These are phyloP conservation scores for Arthroderma sp. DNA, from an alignment of 2,329 filamentous ascomycete genomes.

Conservation along the genomic window DNA sequence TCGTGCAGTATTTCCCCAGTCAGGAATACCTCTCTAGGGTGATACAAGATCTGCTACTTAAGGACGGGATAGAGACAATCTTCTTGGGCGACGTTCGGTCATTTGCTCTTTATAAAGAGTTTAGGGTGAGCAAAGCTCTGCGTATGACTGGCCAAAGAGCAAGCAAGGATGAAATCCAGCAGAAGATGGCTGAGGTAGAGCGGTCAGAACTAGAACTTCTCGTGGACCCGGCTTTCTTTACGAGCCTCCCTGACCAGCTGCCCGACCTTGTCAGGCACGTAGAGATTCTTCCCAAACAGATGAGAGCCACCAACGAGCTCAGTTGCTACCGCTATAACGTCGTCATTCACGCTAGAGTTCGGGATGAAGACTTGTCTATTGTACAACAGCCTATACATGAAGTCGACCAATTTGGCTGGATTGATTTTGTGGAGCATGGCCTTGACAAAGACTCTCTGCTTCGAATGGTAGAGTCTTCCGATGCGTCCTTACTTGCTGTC, in stretches of 20 bases:
- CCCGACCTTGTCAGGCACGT: constrained; percentile 3
- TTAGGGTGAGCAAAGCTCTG: background rate
- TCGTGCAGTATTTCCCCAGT: constrained; percentile 10
- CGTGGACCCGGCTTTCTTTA: constrained; percentile 7
- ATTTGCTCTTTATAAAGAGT: constrained; percentile 7
- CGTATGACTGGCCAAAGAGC: background rate
- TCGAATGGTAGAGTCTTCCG: background rate
- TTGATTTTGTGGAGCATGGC: background rate
- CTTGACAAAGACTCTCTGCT: background rate
- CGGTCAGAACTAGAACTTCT: constrained; percentile 5
- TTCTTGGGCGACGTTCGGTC: constrained; percentile 10
- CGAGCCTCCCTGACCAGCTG: background rate
- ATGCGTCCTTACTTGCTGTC: background rate
- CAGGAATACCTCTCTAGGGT: background rate
- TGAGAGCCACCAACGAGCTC: constrained; percentile 9
- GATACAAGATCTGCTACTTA: background rate
- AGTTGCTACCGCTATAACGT: constrained; percentile 9
- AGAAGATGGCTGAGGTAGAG: constrained; percentile 2
- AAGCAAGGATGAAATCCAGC: background rate
- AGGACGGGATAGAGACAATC: background rate
- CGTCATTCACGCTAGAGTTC: background rate
- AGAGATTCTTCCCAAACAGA: constrained; percentile 7
- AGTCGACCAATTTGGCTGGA: background rate
- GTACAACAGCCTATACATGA: background rate
- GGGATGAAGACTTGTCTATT: background rate